These are phyloP conservation scores for Ordospora pajunii DNA, from an alignment of 371 early-diverging fungal species.

Conservation along the genomic window DNA sequence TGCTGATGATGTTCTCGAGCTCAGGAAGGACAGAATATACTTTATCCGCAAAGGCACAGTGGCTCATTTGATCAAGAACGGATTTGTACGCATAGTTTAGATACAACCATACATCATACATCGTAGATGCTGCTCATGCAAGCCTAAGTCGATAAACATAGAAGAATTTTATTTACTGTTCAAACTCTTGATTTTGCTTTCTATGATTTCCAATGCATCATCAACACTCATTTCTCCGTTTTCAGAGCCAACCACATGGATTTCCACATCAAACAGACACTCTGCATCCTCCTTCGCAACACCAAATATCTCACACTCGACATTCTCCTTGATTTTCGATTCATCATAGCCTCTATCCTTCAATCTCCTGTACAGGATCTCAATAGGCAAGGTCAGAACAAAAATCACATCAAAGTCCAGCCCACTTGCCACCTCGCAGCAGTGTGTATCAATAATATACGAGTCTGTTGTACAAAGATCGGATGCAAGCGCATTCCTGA, in stretches of 20 bases:
- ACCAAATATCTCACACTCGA: slow-evolving; percentile 93
- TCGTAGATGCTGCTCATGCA: too few relatives aligned
- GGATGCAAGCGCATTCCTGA: slow-evolving; percentile 54
- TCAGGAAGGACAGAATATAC: slow-evolving; percentile 46
- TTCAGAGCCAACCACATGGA: not conserved
- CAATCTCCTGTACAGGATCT: slow-evolving; percentile 71
- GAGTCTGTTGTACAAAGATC: slow-evolving; percentile 25
- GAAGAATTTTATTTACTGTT: not conserved
- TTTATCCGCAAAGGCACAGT: slow-evolving; percentile 30
- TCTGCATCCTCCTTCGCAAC: slow-evolving; percentile 78
- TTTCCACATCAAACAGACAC: slow-evolving; percentile 66
- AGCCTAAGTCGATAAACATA: too few relatives aligned
- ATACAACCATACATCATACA: not conserved
- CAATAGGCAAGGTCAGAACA: slow-evolving; percentile 72
- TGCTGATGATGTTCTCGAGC: slow-evolving; percentile 41
- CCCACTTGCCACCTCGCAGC: slow-evolving; percentile 35
- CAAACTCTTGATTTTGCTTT: not conserved
- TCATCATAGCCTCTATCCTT: slow-evolving; percentile 71
- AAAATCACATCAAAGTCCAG: slow-evolving; percentile 83
- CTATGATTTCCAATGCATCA: not conserved
- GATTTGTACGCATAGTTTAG: slow-evolving; percentile 30
- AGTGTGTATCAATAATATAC: slow-evolving; percentile 60
- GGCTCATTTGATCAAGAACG: slow-evolving; percentile 31
- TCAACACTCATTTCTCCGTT: not conserved
- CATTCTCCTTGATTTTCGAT: slow-evolving; percentile 81